phyloP scores from a whole-genome alignment of 805 yeast species.

The Wickerhamiella azymoides region DNA sequence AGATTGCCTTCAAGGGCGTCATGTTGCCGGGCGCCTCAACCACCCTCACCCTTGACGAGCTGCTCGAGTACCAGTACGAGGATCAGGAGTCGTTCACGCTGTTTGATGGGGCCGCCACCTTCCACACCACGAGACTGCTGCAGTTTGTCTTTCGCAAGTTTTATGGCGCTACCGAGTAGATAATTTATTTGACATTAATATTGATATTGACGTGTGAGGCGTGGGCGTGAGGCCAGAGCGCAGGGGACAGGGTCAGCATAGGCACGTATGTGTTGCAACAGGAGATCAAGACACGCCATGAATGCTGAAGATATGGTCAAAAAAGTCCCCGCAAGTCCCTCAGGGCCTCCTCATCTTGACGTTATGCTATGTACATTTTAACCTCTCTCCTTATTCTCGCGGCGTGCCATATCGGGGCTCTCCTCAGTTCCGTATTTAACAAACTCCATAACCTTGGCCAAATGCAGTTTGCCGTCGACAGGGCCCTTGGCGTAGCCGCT shows the following conservation, averaged over 20 bases:
- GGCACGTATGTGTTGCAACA: too few species aligned
- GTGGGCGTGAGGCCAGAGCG: too few species aligned
- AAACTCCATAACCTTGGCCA: constrained; percentile 60
- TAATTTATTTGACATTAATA: neutral
- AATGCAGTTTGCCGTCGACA: constrained; percentile 56
- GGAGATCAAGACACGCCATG: too few species aligned
- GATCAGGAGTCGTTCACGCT: constrained; percentile 38
- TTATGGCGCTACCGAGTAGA: constrained; percentile 33
- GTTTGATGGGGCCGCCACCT: constrained; percentile 53
- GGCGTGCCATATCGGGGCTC: constrained; percentile 19
- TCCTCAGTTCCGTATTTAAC: constrained; percentile 48
- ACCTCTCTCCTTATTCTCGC: constrained; percentile 20
- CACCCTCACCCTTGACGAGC: constrained; percentile 52
- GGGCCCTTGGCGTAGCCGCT: constrained; percentile 54
- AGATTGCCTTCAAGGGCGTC: constrained; percentile 51
- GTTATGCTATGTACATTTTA: neutral
- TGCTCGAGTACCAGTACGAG: constrained; percentile 64
- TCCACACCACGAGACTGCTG: constrained; percentile 55
- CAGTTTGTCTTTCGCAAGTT: constrained; percentile 63
- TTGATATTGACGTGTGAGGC: too few species aligned
- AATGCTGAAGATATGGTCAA: too few species aligned
- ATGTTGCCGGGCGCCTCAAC: constrained; percentile 42
- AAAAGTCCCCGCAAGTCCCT: too few species aligned
- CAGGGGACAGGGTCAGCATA: too few species aligned
- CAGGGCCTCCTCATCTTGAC: too few species aligned